Conservation (phyloP, 2,329 filamentous ascomycete genomes). For the Xylaria sp. region DNA sequence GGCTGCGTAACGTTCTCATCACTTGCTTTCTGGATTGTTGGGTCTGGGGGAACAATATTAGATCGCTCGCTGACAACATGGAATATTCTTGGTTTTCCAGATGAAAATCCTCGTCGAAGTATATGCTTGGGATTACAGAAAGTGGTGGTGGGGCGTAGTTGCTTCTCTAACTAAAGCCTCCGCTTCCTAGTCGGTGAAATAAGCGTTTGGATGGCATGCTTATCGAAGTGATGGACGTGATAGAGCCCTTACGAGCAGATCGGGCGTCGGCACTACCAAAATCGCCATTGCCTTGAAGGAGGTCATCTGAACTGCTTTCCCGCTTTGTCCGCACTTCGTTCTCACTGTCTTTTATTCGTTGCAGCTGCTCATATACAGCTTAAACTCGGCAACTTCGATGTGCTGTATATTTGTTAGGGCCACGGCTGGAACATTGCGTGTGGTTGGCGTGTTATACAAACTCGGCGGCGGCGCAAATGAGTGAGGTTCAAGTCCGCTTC, state of each 20-base stretch:
- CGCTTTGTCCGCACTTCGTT: slow-evolving; percentile 60
- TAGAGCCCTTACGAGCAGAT: slow-evolving; percentile 37
- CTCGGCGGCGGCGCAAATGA: slow-evolving; percentile 56
- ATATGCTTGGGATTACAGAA: slow-evolving; percentile 88
- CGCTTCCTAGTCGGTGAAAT: slow-evolving; percentile 1
- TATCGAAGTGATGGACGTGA: slow-evolving; percentile 38
- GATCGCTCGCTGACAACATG: slow-evolving; percentile 95
- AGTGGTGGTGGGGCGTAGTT: slow-evolving; percentile 70
- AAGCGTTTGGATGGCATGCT: background rate
- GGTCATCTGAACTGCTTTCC: slow-evolving; percentile 37
- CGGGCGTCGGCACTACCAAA: slow-evolving; percentile 31
- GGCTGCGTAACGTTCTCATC: slow-evolving; percentile 56
- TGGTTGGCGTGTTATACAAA: slow-evolving; percentile 81
- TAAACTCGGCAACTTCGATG: slow-evolving; percentile 79
- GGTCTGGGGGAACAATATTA: slow-evolving; percentile 77
- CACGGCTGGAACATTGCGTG: slow-evolving; percentile 90
- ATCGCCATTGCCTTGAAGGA: slow-evolving; percentile 35
- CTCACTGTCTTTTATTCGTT: slow-evolving; percentile 70
- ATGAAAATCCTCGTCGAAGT: slow-evolving; percentile 93
- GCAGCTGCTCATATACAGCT: slow-evolving; percentile 86
- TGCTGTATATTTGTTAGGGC: slow-evolving; percentile 85
- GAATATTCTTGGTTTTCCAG: slow-evolving; percentile 93
- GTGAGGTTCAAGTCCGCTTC: slow-evolving; percentile 83
- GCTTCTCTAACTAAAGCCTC: background rate
- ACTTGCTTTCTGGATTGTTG: slow-evolving; percentile 47